A percentile compares a stretch with the other conserved stretches of the same genome.
These are phyloP conservation scores for Blastobotrys terrestris DNA, from an alignment of 805 yeast species.

Conservation along the genomic window DNA sequence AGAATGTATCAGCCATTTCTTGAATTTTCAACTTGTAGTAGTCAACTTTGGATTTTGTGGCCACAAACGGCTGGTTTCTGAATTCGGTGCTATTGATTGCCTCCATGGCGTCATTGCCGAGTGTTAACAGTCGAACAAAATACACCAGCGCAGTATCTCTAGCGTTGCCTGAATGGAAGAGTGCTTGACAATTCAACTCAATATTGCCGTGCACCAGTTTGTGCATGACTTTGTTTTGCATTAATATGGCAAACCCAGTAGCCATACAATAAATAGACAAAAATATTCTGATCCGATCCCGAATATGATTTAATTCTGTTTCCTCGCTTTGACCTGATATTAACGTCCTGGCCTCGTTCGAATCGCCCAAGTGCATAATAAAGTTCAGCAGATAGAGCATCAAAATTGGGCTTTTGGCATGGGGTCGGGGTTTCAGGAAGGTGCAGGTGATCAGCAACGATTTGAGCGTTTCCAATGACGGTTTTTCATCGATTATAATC, in stretches of 20 bases:
- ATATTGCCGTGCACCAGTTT: neutral
- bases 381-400: neutral
- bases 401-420: neutral
- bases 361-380: neutral
- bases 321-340: neutral
- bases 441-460: conserved; percentile 1
- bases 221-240: neutral
- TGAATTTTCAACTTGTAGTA: neutral
- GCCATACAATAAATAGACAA: neutral
- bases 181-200: neutral
- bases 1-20: neutral
- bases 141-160: neutral
- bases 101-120: neutral
- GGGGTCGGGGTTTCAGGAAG: neutral
- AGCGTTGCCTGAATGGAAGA: neutral
- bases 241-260: neutral
- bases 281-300: neutral
- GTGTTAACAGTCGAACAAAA: neutral
- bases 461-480: neutral
- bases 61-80: neutral
- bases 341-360: neutral
- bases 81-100: neutral
- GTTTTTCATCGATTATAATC: neutral
- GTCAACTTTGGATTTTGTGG: neutral
- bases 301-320: neutral